Evolutionary conservation across 352 stramenopile species (phyloP), one percentile per base, ranked within the genome.

Genomic region (Pythium folliculosum): DNA sequence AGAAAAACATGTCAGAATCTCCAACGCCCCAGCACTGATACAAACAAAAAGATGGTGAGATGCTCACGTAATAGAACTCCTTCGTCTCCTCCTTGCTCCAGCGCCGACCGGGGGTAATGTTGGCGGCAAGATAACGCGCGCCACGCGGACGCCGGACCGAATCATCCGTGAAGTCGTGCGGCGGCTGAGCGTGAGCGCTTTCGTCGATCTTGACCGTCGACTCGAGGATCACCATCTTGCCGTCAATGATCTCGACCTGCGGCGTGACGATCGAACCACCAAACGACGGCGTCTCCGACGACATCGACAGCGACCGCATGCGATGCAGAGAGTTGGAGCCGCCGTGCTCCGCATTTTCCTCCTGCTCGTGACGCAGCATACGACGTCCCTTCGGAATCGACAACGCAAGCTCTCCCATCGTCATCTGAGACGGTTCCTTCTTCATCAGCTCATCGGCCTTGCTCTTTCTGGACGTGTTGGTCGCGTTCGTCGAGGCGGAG

Each of bases 41-140:
- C 7, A 30, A 52, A 19, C 19, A 23, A 22, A 1, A 54, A 48
- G n/a, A n/a, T n/a, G n/a, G n/a, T 38, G 5, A 35, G 3, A 8
- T 27, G 82, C 78, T 47, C 65, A 87, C 79, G 64, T 95, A 95
- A 66, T 92, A 95, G 60, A 95, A 95, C 59, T 95, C 85, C 71
- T 93, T 94, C 1, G 87, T 95, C 55, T 95, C 87, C 9, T 92
- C 81, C 69, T 93, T 90, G 22, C 71, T 71, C 87, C 87, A 95
- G 25, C 87, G 81, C 49, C 76, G 79, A 23, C 82, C 82, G 0
- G 80, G 81, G 7, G 71, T 72, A n/a, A 78, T 77, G 22, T 70
- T 69, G 21, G 83, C 73, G 3, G 72, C 76, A 21, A 78, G 76
- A 48, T 85, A 82, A 1, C 80, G 75, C 23, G 72, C 64, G 23